These are phyloP conservation scores for Picochlorum sp. DNA, from an alignment of 139 green algal genomes.

Conservation along the genomic window DNA sequence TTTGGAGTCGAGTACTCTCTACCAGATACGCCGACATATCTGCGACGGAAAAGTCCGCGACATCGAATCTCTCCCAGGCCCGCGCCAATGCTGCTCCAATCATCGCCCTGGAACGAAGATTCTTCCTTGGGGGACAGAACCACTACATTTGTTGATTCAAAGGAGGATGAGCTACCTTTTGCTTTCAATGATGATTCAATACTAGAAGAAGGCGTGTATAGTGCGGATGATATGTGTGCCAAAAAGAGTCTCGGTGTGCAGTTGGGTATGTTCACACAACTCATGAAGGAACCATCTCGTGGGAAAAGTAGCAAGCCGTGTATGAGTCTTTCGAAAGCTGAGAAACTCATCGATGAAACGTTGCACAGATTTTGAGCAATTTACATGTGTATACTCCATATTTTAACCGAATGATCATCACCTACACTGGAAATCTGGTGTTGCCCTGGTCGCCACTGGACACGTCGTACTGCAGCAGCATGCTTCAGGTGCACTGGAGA, in stretches of 20 bases:
- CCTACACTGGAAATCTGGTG: no score
- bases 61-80: no score
- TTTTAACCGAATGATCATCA: no score
- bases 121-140: neutral
- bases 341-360: no score
- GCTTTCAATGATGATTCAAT: slow-evolving; percentile 1
- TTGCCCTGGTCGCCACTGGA: slow-evolving; percentile 37
- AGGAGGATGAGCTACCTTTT: neutral
- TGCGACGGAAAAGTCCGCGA: neutral
- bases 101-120: slow-evolving; percentile 2
- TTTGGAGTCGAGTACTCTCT: slow-evolving; percentile 16
- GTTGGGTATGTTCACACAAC: neutral
- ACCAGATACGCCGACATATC: slow-evolving; percentile 14
- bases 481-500: slow-evolving; percentile 28
- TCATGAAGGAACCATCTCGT: neutral
- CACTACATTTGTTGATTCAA: neutral
- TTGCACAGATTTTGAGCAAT: no score
- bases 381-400: no score
- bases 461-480: slow-evolving; percentile 38
- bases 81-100: neutral
- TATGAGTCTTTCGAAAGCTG: no score
- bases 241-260: slow-evolving; percentile 27
- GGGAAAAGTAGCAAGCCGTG: neutral
- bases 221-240: slow-evolving; percentile 56
- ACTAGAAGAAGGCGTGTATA: slow-evolving; percentile 44